A percentile compares a stretch with the other conserved stretches of the same genome.
phyloP scores from a whole-genome alignment of 163 green algal genomes.

The Trebouxiophyceae sp. region DNA sequence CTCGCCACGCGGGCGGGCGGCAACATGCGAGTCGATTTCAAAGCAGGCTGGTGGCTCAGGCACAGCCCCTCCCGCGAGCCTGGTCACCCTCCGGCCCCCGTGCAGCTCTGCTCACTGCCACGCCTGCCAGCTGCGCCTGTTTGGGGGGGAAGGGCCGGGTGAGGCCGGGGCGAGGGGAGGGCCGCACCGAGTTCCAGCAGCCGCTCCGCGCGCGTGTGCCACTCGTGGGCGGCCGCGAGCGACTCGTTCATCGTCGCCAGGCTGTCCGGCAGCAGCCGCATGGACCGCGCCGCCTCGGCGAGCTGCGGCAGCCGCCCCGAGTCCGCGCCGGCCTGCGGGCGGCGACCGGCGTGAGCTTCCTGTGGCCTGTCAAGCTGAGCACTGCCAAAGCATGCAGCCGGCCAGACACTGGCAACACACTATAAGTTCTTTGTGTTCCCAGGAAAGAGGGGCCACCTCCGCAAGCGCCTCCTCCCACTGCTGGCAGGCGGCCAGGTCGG shows the following conservation, averaged over 20 bases:
- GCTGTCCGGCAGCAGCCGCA: neutral
- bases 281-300: neutral
- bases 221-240: neutral
- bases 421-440: too few relatives aligned
- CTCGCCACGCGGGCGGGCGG: too few relatives aligned
- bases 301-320: neutral
- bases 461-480: slow-evolving; percentile 5
- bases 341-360: neutral
- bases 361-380: slow-evolving; percentile 9
- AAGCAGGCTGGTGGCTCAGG: too few relatives aligned
- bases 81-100: too few relatives aligned
- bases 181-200: neutral
- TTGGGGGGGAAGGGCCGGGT: too few relatives aligned
- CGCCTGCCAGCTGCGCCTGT: too few relatives aligned
- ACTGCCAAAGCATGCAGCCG: too few relatives aligned
- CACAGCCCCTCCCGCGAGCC: too few relatives aligned
- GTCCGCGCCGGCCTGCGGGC: neutral
- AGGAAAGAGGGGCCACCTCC: neutral
- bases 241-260: neutral
- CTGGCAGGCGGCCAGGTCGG: neutral
- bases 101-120: too few relatives aligned
- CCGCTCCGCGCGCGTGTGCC: neutral
- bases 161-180: too few relatives aligned
- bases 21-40: too few relatives aligned
- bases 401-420: too few relatives aligned